A percentile compares a stretch with the other conserved stretches of the same genome.
Conservation (phyloP, 2,329 filamentous ascomycete species). For the Xylaria sp. region DNA sequence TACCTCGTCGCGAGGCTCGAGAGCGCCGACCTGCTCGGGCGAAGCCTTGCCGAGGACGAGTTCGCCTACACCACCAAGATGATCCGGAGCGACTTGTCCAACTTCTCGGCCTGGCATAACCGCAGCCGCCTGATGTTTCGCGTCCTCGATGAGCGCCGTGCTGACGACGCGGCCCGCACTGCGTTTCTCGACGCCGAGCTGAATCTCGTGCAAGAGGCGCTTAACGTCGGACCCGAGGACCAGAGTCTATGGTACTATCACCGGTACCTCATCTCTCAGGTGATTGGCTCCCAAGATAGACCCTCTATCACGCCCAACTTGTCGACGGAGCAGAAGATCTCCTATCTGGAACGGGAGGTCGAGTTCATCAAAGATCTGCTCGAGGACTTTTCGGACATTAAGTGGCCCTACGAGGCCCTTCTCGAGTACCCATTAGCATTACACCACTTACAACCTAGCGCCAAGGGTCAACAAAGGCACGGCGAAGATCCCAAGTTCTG, state of each 20-base stretch:
- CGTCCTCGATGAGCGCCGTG: constrained; percentile 76
- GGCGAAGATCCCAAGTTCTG: constrained; percentile 61
- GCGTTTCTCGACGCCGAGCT: constrained; percentile 83
- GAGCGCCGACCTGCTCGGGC: constrained; percentile 60
- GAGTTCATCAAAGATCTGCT: constrained; percentile 76
- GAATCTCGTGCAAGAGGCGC: constrained; percentile 76
- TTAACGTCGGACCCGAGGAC: constrained; percentile 92
- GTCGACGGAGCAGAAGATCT: constrained; percentile 67
- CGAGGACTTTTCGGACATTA: constrained; percentile 65
- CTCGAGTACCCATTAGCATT: constrained; percentile 76
- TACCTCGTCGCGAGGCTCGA: constrained; percentile 82
- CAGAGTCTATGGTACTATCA: constrained; percentile 99
- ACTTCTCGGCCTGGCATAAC: constrained; percentile 97
- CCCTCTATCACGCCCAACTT: constrained; percentile 74
- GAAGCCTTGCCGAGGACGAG: constrained; percentile 80
- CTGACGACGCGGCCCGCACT: constrained; percentile 70
- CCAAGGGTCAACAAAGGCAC: constrained; percentile 54
- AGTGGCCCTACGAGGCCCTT: constrained; percentile 91
- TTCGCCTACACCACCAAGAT: constrained; percentile 92
- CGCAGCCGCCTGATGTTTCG: constrained; percentile 84
- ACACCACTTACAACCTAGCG: constrained; percentile 62
- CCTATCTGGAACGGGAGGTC: constrained; percentile 77
- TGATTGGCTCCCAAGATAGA: constrained; percentile 61
- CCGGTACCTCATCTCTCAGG: constrained; percentile 81
- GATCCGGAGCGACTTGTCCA: constrained; percentile 86